phyloP scores from a whole-genome alignment of 2,329 filamentous ascomycete genomes.

The Stemphylium vesicarium region DNA sequence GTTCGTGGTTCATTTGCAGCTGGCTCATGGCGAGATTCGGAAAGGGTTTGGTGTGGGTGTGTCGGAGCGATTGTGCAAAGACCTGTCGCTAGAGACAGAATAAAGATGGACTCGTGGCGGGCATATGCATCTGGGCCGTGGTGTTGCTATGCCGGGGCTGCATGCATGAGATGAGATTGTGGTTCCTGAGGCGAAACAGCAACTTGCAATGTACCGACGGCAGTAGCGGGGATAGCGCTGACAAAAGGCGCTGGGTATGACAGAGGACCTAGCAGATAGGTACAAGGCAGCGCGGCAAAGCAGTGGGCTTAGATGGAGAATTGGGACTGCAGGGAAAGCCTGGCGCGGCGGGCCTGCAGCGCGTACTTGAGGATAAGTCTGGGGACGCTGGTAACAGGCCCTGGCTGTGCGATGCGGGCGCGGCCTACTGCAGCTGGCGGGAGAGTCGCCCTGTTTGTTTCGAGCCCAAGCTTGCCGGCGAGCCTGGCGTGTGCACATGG shows the following conservation, averaged over 20 bases:
- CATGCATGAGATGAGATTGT: slow-evolving; percentile 46
- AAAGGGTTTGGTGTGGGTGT: slow-evolving; percentile 16
- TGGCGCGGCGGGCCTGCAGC: slow-evolving; percentile 41
- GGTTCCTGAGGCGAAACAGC: slow-evolving; percentile 46
- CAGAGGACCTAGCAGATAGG: too few species aligned
- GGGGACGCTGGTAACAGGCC: slow-evolving; percentile 37
- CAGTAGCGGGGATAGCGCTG: slow-evolving; percentile 35
- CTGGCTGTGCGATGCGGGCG: slow-evolving; percentile 44
- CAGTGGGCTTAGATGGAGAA: slow-evolving; percentile 28
- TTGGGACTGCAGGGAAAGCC: slow-evolving; percentile 41
- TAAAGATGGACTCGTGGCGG: slow-evolving; percentile 28
- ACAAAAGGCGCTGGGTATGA: slow-evolving; percentile 29
- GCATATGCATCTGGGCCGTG: slow-evolving; percentile 44
- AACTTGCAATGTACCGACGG: slow-evolving; percentile 28
- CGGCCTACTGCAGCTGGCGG: slow-evolving; percentile 45
- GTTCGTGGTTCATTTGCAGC: slow-evolving; percentile 52
- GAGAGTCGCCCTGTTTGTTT: slow-evolving; percentile 41
- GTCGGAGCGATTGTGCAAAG: slow-evolving; percentile 26
- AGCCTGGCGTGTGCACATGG: slow-evolving; percentile 32
- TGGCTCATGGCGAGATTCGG: slow-evolving; percentile 46
- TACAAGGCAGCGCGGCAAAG: slow-evolving; percentile 26
- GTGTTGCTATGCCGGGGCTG: slow-evolving; percentile 44
- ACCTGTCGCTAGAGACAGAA: slow-evolving; percentile 34
- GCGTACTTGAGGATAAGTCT: slow-evolving; percentile 46
- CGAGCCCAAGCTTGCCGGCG: slow-evolving; percentile 37